Conservation (phyloP, 2,329 filamentous ascomycete genomes). For the Cladophialophora chaetospira region DNA sequence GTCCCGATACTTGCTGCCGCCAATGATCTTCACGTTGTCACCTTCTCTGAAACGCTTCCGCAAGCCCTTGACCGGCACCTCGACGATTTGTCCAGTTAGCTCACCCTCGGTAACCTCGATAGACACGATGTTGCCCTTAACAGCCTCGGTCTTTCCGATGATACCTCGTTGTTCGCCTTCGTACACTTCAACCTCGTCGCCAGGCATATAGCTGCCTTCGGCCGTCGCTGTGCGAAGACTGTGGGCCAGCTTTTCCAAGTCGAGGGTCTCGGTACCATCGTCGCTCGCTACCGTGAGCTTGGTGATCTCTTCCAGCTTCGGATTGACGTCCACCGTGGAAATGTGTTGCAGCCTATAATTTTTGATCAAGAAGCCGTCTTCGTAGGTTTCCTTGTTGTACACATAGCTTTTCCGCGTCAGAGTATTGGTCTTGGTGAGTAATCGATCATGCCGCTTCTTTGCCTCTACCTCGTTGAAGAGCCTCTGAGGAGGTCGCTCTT, state of each 20-base stretch:
- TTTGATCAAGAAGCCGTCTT: constrained; percentile 91
- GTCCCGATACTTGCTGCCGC: constrained; percentile 88
- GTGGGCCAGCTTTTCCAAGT: constrained; percentile 85
- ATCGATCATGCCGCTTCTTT: constrained; percentile 76
- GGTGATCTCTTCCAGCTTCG: constrained; percentile 92
- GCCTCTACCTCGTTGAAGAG: constrained; percentile 93
- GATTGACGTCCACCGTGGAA: constrained; percentile 86
- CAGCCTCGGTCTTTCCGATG: constrained; percentile 78
- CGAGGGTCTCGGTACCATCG: constrained; percentile 90
- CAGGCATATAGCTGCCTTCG: constrained; percentile 82
- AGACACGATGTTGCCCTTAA: constrained; percentile 89
- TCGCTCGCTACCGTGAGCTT: constrained; percentile 85
- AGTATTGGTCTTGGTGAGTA: constrained; percentile 53
- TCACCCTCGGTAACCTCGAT: constrained; percentile 82
- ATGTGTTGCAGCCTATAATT: constrained; percentile 88
- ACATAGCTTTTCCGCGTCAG: constrained; percentile 70
- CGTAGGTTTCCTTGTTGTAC: constrained; percentile 86
- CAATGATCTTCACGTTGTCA: constrained; percentile 98
- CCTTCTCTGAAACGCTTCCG: constrained; percentile 90
- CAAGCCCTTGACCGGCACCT: constrained; percentile 87
- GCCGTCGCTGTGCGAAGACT: constrained; percentile 83
- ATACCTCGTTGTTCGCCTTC: constrained; percentile 93
- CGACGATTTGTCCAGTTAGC: constrained; percentile 78
- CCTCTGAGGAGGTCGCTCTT: constrained; percentile 78
- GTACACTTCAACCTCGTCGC: constrained; percentile 95